phyloP scores from a whole-genome alignment of 257 asterid genomes.

The Jaltomata sinuosa region DNA sequence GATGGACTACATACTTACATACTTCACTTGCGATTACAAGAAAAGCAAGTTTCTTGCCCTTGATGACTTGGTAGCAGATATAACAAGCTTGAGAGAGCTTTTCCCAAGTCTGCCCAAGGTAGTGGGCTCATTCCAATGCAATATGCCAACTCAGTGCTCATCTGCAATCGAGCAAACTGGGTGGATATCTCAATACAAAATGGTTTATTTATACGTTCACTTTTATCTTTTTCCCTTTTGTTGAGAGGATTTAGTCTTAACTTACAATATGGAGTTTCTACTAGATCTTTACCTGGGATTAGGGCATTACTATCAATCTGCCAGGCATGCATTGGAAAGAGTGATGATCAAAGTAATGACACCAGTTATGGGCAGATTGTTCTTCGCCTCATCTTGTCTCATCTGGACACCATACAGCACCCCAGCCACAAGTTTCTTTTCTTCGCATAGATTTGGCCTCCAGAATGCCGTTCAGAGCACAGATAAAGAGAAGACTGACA shows the following conservation, averaged over 20 bases:
- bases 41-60: neutral
- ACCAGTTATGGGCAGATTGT: neutral
- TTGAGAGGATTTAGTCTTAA: neutral
- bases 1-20: neutral
- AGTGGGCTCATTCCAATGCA: neutral
- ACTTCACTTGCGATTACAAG: neutral
- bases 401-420: neutral
- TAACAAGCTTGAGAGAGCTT: neutral
- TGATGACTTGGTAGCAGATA: neutral
- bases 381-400: neutral
- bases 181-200: neutral
- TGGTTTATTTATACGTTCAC: neutral
- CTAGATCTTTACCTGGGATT: neutral
- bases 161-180: neutral
- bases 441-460: neutral
- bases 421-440: neutral
- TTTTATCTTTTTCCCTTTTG: neutral
- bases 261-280: neutral
- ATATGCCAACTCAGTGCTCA: neutral
- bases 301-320: neutral
- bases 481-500: neutral
- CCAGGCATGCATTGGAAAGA: neutral
- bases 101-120: neutral
- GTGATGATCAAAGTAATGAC: neutral
- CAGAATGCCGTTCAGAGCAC: neutral